Evolutionary conservation across 2,329 filamentous ascomycete species (phyloP).

Genomic region (Pseudocercospora vitis): DNA sequence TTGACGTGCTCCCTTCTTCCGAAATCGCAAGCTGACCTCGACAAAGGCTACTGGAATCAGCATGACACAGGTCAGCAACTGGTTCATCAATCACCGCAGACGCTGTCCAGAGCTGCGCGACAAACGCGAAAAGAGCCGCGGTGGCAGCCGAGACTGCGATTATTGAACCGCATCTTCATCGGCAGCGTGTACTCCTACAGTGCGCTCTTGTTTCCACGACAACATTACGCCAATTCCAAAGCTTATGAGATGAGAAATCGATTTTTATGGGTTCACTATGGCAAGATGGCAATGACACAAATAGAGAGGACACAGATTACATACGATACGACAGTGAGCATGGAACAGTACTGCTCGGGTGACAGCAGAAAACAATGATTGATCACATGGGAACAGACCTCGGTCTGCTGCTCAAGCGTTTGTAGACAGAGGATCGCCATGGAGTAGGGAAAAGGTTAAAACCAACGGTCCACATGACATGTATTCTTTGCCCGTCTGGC

Average conservation of each 20-base stretch:
- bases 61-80: slow-evolving; percentile 44
- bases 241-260: background rate
- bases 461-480: background rate
- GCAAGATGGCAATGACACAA: slow-evolving; percentile 7
- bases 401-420: background rate
- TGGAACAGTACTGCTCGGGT: too few species aligned
- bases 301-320: background rate
- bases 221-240: slow-evolving; percentile 1
- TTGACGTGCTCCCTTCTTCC: background rate
- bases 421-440: background rate
- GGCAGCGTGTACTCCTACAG: slow-evolving; percentile 10
- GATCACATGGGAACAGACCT: background rate
- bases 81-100: slow-evolving; percentile 43
- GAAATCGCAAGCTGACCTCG: slow-evolving; percentile 2
- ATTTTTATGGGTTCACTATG: too few species aligned
- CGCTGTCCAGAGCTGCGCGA: slow-evolving; percentile 41
- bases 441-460: background rate
- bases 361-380: too few species aligned
- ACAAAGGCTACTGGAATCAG: slow-evolving; percentile 39
- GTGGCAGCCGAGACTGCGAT: slow-evolving; percentile 20
- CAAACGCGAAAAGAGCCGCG: slow-evolving; percentile 36
- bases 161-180: slow-evolving; percentile 11
- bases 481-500: background rate
- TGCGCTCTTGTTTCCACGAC: background rate
- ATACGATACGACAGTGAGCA: background rate